Conservation (phyloP, 306 rosid species). For the Vigna nakashimae region DNA sequence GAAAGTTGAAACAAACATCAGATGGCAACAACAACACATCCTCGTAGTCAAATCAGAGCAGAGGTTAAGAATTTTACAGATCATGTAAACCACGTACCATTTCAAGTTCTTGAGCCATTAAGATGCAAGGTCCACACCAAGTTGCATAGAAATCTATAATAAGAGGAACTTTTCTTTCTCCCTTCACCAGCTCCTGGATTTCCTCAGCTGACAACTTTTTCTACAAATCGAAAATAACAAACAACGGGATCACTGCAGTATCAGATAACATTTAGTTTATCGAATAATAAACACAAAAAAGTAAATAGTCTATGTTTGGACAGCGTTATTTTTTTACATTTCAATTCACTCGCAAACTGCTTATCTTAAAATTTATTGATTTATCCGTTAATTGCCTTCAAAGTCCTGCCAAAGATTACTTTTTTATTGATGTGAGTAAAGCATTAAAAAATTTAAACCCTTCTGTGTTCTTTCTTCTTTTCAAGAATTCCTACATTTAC, state of each 20-base stretch:
- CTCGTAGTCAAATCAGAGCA: constrained; percentile 15
- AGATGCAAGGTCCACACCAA: constrained; percentile 96
- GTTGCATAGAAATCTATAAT: constrained; percentile 91
- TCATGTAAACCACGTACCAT: constrained; percentile 63
- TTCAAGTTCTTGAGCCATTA: constrained; percentile 98
- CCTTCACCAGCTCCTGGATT: constrained; percentile 88
- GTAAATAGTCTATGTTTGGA: not conserved
- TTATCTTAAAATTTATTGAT: not conserved
- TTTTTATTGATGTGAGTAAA: not conserved
- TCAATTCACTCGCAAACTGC: not conserved
- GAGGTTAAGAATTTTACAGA: constrained; percentile 1
- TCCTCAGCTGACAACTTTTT: constrained; percentile 82
- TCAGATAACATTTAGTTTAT: not conserved
- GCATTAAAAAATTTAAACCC: not conserved
- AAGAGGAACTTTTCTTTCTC: constrained; percentile 85
- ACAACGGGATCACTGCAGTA: constrained; percentile 6
- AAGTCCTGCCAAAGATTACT: not conserved
- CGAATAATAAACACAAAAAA: not conserved
- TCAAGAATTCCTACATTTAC: constrained; percentile 11
- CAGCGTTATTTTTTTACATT: not conserved
- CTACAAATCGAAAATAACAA: constrained; percentile 58
- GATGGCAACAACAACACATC: constrained; percentile 5
- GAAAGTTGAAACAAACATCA: constrained; percentile 29
- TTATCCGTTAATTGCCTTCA: not conserved
- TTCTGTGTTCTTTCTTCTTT: not conserved